Conservation (phyloP, 805 yeast species). For the Yarrowia bubula region DNA sequence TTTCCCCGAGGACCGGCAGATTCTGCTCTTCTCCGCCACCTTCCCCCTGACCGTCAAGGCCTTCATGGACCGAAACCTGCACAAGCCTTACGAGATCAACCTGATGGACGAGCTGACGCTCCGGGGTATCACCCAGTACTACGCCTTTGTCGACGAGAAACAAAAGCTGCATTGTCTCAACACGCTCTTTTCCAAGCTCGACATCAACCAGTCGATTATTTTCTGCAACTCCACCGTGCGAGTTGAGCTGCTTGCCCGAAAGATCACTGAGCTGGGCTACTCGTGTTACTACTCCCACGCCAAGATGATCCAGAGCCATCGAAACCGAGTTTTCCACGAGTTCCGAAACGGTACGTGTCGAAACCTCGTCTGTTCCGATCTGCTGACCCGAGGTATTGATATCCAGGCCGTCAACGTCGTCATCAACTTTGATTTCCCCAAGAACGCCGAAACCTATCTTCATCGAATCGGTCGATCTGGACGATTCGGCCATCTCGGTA, state of each 20-base stretch:
- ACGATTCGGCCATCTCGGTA: constrained; percentile 96
- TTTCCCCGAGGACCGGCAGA: constrained; percentile 78
- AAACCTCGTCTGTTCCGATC: constrained; percentile 93
- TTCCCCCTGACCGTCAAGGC: constrained; percentile 92
- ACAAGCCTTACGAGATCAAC: constrained; percentile 91
- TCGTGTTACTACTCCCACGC: constrained; percentile 98
- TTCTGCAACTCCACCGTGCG: constrained; percentile 96
- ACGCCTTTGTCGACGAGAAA: constrained; percentile 96
- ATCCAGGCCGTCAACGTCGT: constrained; percentile 98
- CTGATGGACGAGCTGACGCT: constrained; percentile 96
- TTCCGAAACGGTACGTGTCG: constrained; percentile 98
- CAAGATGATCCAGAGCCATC: constrained; percentile 93
- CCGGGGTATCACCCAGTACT: constrained; percentile 94
- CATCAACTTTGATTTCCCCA: constrained; percentile 97
- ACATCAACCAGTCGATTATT: constrained; percentile 93
- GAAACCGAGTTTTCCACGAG: constrained; percentile 98
- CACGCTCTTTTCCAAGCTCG: constrained; percentile 89
- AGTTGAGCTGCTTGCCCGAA: constrained; percentile 92
- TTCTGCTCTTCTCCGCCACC: constrained; percentile 88
- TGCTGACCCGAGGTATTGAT: constrained; percentile 97
- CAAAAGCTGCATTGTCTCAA: constrained; percentile 95
- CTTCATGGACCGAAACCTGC: constrained; percentile 86
- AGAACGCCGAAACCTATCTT: constrained; percentile 93
- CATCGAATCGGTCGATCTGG: constrained; percentile 99
- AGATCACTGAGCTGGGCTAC: constrained; percentile 92